Evolutionary conservation across 306 rosid genomes (phyloP), one percentile per base, ranked within the genome.

Genomic region (Sechiopsis laciniata): DNA sequence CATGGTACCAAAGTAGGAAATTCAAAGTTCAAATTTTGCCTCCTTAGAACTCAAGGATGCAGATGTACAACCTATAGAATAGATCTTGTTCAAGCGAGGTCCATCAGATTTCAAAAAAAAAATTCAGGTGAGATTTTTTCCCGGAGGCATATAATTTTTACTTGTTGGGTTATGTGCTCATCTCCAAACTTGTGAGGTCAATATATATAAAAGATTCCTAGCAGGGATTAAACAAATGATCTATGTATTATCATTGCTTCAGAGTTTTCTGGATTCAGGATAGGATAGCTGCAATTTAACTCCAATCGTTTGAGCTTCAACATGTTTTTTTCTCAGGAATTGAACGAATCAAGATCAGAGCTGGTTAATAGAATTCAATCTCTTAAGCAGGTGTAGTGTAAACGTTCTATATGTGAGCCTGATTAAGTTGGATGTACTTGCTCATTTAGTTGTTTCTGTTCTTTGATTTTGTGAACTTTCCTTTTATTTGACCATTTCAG

Each of bases 331-430:
- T 83, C 22, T 22, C 81, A 95, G 97, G 97, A 95, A 79, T 80
- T 95, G 78, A 91, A 85, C 73, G 91, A 95, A 75, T 91, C 99
- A 2, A 89, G 99, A 83, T 79, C 95, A 6, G 99, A 95, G 86
- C 89, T 95, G 74, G 88, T 88, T 24, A 78, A 72, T 55, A 84
- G 97, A 82, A 85, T 95, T 81, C 97, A 91, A 82, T 82, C 87
- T 46, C 79, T 95, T 83, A 95, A 95, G 82, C 90, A 89, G 92
- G 99, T 93, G 58, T 24, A 40, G 48, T 12, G 1, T 57, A 75
- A 19, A 2, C 26, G 35, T 3, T 62, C 10, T 74, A 5, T 12
- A 15, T 24, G 50, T 70, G 55, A 48, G 62, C 42, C 63, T 20
- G 48, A 55, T 35, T 57, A 29, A 1, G 62, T 72, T 42, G 62